Percentiles rank a stretch among this genome's conserved stretches.
phyloP scores from a whole-genome alignment of 352 stramenopile species.

The Albugo candida region DNA sequence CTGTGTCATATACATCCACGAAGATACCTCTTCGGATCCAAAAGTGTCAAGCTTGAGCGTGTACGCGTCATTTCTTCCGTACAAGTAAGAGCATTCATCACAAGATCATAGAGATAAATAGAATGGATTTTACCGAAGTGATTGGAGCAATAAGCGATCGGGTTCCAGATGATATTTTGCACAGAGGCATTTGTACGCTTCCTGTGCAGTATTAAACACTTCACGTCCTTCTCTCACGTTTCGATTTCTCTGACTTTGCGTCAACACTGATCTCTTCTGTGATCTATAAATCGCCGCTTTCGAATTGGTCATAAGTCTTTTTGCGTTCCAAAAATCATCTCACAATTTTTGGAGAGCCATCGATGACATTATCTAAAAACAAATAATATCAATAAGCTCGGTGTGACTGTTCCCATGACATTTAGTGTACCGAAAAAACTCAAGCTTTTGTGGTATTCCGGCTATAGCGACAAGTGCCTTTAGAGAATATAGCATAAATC shows the following conservation, averaged over 20 bases:
- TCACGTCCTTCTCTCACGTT: not conserved
- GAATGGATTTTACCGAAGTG: conserved; percentile 8
- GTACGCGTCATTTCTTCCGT: conserved; percentile 5
- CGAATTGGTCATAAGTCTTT: not conserved
- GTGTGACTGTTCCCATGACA: too few species aligned
- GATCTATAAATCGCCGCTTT: conserved; percentile 24
- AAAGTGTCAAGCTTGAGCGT: conserved; percentile 31
- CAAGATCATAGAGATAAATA: conserved; percentile 1
- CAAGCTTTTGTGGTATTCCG: too few species aligned
- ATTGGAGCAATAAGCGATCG: conserved; percentile 20
- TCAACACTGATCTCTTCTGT: conserved; percentile 32
- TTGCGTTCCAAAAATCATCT: not conserved
- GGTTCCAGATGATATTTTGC: conserved; percentile 29
- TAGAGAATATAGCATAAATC: too few species aligned
- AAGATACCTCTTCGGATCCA: conserved; percentile 22
- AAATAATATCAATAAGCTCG: too few species aligned
- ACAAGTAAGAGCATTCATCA: conserved; percentile 10
- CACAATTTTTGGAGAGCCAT: not conserved
- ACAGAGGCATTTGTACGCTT: conserved; percentile 33
- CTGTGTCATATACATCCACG: not conserved
- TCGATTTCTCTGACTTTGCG: conserved; percentile 4
- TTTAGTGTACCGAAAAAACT: too few species aligned
- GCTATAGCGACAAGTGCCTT: too few species aligned
- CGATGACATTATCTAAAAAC: too few species aligned
- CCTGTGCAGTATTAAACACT: conserved; percentile 13